phyloP scores from a whole-genome alignment of 2,329 filamentous ascomycete species.

The Alternaria conjuncta region DNA sequence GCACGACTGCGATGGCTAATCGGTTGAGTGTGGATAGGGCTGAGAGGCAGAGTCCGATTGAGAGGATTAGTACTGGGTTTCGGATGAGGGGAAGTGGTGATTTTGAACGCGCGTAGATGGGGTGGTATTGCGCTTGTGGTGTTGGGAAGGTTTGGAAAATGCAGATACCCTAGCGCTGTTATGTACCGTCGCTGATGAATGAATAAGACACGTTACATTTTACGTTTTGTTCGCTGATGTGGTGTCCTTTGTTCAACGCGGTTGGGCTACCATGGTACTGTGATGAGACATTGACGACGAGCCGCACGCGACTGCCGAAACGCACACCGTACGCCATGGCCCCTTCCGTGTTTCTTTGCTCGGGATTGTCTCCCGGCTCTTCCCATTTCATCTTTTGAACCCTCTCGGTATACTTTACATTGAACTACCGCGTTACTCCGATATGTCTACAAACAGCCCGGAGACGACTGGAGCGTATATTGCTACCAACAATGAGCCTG shows the following conservation, averaged over 20 bases:
- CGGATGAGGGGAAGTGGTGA: slow-evolving; percentile 41
- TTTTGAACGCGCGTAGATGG: slow-evolving; percentile 21
- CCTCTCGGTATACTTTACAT: no score
- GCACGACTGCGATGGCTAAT: slow-evolving; percentile 12
- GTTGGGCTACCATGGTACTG: not conserved
- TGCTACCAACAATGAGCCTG: not conserved
- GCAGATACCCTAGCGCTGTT: slow-evolving; percentile 4
- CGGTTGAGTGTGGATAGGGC: slow-evolving; percentile 27
- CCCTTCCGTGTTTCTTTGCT: no score
- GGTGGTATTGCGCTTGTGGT: not conserved
- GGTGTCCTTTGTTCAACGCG: not conserved
- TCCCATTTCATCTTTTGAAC: no score
- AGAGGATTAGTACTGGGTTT: slow-evolving; percentile 44
- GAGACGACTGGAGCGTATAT: no score
- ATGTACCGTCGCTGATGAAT: not conserved
- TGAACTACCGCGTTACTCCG: no score
- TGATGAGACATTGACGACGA: not conserved
- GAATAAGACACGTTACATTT: not conserved
- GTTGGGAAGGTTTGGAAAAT: not conserved
- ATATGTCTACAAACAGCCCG: no score
- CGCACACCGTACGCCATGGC: not conserved
- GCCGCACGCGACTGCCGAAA: not conserved
- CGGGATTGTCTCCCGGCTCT: no score
- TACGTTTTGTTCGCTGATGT: not conserved
- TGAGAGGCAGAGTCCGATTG: slow-evolving; percentile 28